Percentiles rank a stretch among this genome's conserved stretches.
Evolutionary conservation across 2,329 filamentous ascomycete species (phyloP).

Genomic region (Phoma herbarum): DNA sequence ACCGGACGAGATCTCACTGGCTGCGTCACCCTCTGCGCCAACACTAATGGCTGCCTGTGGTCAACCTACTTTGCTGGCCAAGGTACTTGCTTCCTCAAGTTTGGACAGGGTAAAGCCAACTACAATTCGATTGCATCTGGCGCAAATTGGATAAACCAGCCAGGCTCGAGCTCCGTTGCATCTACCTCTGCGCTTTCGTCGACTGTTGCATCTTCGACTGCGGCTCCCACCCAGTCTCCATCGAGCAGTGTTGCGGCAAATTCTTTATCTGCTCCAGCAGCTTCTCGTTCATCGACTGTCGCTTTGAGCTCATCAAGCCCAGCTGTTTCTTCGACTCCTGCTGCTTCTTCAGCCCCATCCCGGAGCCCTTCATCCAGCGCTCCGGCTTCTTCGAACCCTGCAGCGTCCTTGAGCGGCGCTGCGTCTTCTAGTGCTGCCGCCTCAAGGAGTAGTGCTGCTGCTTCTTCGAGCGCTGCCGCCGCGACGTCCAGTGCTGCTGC

Average conservation of each 20-base stretch:
- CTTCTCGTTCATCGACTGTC: slow-evolving; percentile 1
- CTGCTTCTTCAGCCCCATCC: neutral
- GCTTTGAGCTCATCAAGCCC: neutral
- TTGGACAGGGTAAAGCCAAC: neutral
- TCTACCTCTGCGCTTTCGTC: too few relatives aligned
- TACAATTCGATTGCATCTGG: slow-evolving; percentile 1
- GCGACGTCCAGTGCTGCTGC: neutral
- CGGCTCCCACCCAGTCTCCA: neutral
- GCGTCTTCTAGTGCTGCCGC: slow-evolving; percentile 7
- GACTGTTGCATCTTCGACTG: too few relatives aligned
- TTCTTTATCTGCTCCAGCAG: neutral
- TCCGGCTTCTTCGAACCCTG: slow-evolving; percentile 5
- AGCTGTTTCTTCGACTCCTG: neutral
- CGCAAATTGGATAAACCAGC: neutral
- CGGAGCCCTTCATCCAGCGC: slow-evolving; percentile 1
- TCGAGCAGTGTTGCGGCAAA: neutral
- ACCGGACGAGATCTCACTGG: neutral
- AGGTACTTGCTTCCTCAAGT: slow-evolving; percentile 3
- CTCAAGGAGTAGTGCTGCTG: neutral
- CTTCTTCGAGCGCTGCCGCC: neutral
- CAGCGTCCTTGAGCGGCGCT: neutral
- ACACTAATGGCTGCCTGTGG: slow-evolving; percentile 2
- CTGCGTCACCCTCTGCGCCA: slow-evolving; percentile 1
- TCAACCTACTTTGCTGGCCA: neutral
- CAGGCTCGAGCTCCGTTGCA: neutral